These are phyloP conservation scores for Candida multigemmis DNA, from an alignment of 805 yeast genomes.

Conservation along the genomic window DNA sequence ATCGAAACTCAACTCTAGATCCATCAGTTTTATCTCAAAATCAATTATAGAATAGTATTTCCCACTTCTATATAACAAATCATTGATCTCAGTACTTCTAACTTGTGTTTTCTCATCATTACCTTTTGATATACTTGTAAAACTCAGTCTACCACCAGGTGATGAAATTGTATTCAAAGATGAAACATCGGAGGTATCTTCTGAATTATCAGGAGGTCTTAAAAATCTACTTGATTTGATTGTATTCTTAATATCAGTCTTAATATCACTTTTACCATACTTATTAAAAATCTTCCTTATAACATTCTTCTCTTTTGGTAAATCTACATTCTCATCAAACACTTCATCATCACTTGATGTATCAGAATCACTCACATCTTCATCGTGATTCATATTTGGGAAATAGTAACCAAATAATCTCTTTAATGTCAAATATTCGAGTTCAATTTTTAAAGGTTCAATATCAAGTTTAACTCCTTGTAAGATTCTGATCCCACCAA, in stretches of 20 bases:
- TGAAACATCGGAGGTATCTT: too few species aligned
- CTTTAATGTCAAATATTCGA: slow-evolving; percentile 65
- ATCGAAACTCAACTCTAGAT: slow-evolving; percentile 60
- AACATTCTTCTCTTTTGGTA: too few species aligned
- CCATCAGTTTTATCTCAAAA: slow-evolving; percentile 21
- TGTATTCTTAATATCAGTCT: too few species aligned
- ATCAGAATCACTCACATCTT: slow-evolving; percentile 4
- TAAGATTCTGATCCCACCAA: slow-evolving; percentile 87
- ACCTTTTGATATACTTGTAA: too few species aligned
- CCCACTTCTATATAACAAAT: too few species aligned
- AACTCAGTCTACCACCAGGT: too few species aligned
- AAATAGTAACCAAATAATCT: slow-evolving; percentile 61
- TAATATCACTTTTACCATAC: too few species aligned
- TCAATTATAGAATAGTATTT: slow-evolving; percentile 31
- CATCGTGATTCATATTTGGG: slow-evolving; percentile 44
- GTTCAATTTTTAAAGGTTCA: slow-evolving; percentile 59
- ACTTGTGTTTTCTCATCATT: too few species aligned
- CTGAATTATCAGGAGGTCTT: too few species aligned
- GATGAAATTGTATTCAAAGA: too few species aligned
- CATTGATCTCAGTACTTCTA: too few species aligned
- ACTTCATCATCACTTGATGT: slow-evolving; percentile 3
- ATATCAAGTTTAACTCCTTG: slow-evolving; percentile 51
- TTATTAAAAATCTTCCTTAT: too few species aligned
- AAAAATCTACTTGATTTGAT: not conserved
- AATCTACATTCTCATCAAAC: slow-evolving; percentile 2